These are phyloP conservation scores for Arabidopsis thaliana DNA, from an alignment of 345 rosid species.

Conservation along the genomic window TAIR10.1 NC_003075.7:9744001-9744500, in stretches of 20 bases:
- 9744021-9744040: conserved; percentile 56
- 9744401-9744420: conserved; percentile 37
- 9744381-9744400: conserved; percentile 64
- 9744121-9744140: background rate
- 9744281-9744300: conserved; percentile 44
- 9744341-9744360: background rate
- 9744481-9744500: background rate
- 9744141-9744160: conserved; percentile 15
- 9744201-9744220: conserved; percentile 70
- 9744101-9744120: conserved; percentile 45
- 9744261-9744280: conserved; percentile 74
- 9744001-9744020: conserved; percentile 71
- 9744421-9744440: conserved; percentile 45
- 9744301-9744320: background rate
- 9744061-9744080: conserved; percentile 56
- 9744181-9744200: conserved; percentile 58
- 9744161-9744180: conserved; percentile 27
- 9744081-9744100: conserved; percentile 74
- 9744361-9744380: conserved; percentile 81
- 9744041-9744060: conserved; percentile 48
- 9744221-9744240: conserved; percentile 57
- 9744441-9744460: conserved; percentile 23
- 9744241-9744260: conserved; percentile 53
- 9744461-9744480: conserved; percentile 20
- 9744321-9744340: background rate